phyloP scores from a whole-genome alignment of 2,329 filamentous ascomycete genomes.

The Pleomassaria siparia region DNA sequence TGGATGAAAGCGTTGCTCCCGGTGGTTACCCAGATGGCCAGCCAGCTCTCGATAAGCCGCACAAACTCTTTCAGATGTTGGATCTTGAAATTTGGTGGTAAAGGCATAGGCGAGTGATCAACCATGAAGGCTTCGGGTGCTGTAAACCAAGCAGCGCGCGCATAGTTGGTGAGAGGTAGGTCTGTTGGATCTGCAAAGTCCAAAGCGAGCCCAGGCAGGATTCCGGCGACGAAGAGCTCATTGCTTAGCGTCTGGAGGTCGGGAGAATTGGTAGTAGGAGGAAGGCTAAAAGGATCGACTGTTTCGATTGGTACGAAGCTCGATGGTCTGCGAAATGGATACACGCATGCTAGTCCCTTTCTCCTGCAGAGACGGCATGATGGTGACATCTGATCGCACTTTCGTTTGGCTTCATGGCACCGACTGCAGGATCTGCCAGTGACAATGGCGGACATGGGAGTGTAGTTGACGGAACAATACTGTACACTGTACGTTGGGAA shows the following conservation, averaged over 20 bases:
- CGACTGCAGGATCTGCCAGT: conserved; percentile 8
- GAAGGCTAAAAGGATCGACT: background rate
- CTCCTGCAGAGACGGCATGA: conserved; percentile 10
- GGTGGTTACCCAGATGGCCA: conserved; percentile 27
- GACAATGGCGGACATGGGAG: conserved; percentile 7
- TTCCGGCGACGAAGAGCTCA: no score
- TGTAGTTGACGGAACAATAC: background rate
- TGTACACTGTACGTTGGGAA: no score
- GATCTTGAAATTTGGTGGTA: conserved; percentile 9
- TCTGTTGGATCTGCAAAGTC: no score
- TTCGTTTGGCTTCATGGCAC: conserved; percentile 9
- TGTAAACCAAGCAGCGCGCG: conserved; percentile 6
- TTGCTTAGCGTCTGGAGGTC: no score
- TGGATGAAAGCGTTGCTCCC: conserved; percentile 39
- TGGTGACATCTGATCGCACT: conserved; percentile 7
- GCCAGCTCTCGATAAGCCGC: conserved; percentile 21
- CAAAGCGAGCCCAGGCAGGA: no score
- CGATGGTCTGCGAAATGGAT: conserved; percentile 6
- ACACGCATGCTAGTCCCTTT: conserved; percentile 8
- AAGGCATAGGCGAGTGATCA: conserved; percentile 4
- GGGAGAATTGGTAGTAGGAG: no score
- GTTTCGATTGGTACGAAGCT: conserved; percentile 8
- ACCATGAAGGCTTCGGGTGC: conserved; percentile 8
- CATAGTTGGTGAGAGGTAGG: no score
- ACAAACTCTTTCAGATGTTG: conserved; percentile 7